Base-by-base conservation (phyloP, 2,329 filamentous ascomycete genomes). In the Xylariaceae sp. region DNA sequence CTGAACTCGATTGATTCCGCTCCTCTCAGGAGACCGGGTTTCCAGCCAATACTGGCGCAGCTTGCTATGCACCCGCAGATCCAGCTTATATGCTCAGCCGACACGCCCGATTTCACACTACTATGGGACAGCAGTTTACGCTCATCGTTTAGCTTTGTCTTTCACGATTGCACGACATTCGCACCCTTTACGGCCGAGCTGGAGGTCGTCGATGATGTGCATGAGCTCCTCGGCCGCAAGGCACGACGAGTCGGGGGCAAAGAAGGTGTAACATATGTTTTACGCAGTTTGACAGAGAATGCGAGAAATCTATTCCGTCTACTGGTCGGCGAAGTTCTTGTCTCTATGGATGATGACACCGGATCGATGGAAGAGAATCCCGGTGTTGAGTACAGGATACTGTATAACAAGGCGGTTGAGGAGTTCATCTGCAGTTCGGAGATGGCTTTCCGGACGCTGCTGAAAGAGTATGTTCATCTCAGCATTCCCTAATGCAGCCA, bases 361-460 rank as follows among this genome's bases (percentile, higher is more conserved):
- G 74, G 66, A 19, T 67, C 2, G 73, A 71, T 16, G 33, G 75
- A 75, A 14, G 83, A 84, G 53, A 79, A 81, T 33, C 78, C 83
- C 2, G 91, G 89, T 0, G 84, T 99, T 14, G 93, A 97, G 72
- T 97, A 97, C 68, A 80, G 90, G 18, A 86, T 90, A 61, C 71
- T 99, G 58, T 99, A 97, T 66, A 91, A 96, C 68, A 97, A 96
- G 74, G 92, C 94, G 2, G 88, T 93, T 5, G 92, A 97, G 71
- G 91, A 96, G 66, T 97, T 99, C 69, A 94, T 99, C 45, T 97
- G 93, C 69, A 94, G 89, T 62, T 96, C 89, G 54, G 94, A 97
- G 73, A 91, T 97, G 81, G 91, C 90, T 56, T 97, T 97, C 74
- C 81, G 94, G 55, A 96, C 92, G 22, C 70, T 99, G 66, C 72